phyloP scores from a whole-genome alignment of 139 green algal species.

The Picochlorum sp. region DNA sequence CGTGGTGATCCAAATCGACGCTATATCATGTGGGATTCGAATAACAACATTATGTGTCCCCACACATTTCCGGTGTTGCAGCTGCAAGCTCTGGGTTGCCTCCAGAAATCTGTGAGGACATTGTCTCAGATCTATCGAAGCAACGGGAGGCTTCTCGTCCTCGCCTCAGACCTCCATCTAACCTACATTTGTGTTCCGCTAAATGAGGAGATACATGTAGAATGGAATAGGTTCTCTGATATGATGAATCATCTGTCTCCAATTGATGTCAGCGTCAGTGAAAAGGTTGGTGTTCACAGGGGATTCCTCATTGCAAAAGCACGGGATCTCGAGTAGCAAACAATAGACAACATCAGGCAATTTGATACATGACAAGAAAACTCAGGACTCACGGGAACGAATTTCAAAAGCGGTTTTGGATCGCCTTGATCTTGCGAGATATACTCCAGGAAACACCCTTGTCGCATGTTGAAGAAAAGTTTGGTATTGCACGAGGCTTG shows the following conservation, averaged over 20 bases:
- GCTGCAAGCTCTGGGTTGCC: slow-evolving; percentile 43
- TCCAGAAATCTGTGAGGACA: slow-evolving; percentile 48
- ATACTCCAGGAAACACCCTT: slow-evolving; percentile 43
- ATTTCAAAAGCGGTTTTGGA: slow-evolving; percentile 46
- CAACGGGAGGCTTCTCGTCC: slow-evolving; percentile 46
- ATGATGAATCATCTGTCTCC: slow-evolving; percentile 12
- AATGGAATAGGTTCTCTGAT: slow-evolving; percentile 21
- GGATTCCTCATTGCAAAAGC: slow-evolving; percentile 11
- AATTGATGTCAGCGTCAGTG: slow-evolving; percentile 25
- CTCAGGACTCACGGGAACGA: slow-evolving; percentile 27
- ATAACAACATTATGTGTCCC: slow-evolving; percentile 24
- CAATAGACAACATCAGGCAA: too few relatives aligned
- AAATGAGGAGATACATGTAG: slow-evolving; percentile 33
- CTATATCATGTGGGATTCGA: slow-evolving; percentile 31
- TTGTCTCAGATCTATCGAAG: slow-evolving; percentile 52
- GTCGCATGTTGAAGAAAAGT: slow-evolving; percentile 43
- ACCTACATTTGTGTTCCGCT: slow-evolving; percentile 73
- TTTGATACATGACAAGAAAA: background rate
- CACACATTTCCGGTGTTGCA: slow-evolving; percentile 55
- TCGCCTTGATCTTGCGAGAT: slow-evolving; percentile 66
- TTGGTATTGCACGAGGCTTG: slow-evolving; percentile 20
- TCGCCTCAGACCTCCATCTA: slow-evolving; percentile 78
- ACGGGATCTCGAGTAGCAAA: background rate
- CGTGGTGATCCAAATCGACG: slow-evolving; percentile 22
- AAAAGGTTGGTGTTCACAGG: slow-evolving; percentile 41